Percentiles rank a stretch among this genome's conserved stretches.
These are phyloP conservation scores for Fusarium transvaalense DNA, from an alignment of 2,329 filamentous ascomycete species.

Conservation along the genomic window DNA sequence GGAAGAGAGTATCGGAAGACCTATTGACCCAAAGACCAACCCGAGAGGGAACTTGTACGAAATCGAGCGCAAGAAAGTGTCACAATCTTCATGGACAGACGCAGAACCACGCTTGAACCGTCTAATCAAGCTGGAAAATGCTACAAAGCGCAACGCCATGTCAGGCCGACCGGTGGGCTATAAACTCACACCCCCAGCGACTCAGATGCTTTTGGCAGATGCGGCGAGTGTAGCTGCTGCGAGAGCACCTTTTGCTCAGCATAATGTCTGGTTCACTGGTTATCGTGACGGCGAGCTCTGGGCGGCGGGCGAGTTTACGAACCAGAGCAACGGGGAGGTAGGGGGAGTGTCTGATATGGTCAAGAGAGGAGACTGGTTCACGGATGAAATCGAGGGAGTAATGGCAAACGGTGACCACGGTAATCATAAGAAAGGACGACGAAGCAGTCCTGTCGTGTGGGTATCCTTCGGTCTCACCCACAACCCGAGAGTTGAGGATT, in stretches of 20 bases:
- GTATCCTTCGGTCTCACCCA: constrained; percentile 63
- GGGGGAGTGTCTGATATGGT: constrained; percentile 64
- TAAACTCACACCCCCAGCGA: constrained; percentile 60
- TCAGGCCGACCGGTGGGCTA: constrained; percentile 65
- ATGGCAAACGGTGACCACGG: background rate
- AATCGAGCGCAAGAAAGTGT: constrained; percentile 59
- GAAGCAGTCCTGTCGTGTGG: constrained; percentile 59
- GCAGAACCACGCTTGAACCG: constrained; percentile 67
- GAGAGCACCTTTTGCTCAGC: constrained; percentile 60
- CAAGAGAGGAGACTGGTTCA: constrained; percentile 61
- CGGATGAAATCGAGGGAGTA: constrained; percentile 40
- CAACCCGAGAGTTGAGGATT: constrained; percentile 63
- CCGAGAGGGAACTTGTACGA: constrained; percentile 72
- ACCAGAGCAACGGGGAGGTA: constrained; percentile 60
- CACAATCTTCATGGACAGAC: constrained; percentile 62
- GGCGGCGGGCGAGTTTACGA: constrained; percentile 65
- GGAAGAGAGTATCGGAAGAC: constrained; percentile 54
- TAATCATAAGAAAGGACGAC: constrained; percentile 36
- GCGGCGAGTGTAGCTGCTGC: constrained; percentile 57
- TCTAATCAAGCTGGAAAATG: constrained; percentile 62
- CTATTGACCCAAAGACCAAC: constrained; percentile 65
- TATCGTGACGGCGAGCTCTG: constrained; percentile 64
- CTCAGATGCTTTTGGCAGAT: constrained; percentile 62
- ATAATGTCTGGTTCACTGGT: constrained; percentile 64
- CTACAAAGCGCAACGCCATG: constrained; percentile 58